A percentile compares a stretch with the other conserved stretches of the same genome.
phyloP scores from a whole-genome alignment of 352 stramenopile genomes.

The Pythium phragmiticola region DNA sequence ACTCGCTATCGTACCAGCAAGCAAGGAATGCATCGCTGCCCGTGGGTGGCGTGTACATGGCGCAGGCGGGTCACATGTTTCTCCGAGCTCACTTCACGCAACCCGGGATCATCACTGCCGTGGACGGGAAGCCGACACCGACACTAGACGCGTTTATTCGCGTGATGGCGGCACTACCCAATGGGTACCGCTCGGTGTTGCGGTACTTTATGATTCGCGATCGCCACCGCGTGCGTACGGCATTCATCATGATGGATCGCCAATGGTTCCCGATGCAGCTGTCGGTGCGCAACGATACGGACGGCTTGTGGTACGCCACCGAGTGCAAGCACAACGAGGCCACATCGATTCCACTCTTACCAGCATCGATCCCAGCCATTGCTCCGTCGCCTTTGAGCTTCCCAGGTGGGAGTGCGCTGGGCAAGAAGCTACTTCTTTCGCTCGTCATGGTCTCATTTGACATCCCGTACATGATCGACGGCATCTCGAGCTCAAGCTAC shows the following conservation, averaged over 20 bases:
- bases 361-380: conserved; percentile 45
- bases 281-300: conserved; percentile 65
- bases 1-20: conserved; percentile 89
- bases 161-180: conserved; percentile 68
- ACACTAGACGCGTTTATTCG: conserved; percentile 81
- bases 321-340: conserved; percentile 27
- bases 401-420: conserved; percentile 56
- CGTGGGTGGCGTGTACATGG: conserved; percentile 79
- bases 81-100: conserved; percentile 84
- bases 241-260: conserved; percentile 88
- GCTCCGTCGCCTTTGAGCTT: conserved; percentile 64
- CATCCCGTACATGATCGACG: conserved; percentile 91
- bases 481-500: conserved; percentile 88
- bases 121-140: conserved; percentile 78
- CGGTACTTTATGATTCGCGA: conserved; percentile 88
- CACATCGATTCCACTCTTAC: conserved; percentile 16
- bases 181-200: conserved; percentile 80
- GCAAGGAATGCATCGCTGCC: conserved; percentile 79
- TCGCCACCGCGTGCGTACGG: conserved; percentile 77
- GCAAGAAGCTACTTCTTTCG: conserved; percentile 72
- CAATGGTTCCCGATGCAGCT: conserved; percentile 89
- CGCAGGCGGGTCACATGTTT: conserved; percentile 90
- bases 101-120: conserved; percentile 84
- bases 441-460: conserved; percentile 92
- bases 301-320: conserved; percentile 68